phyloP scores from a whole-genome alignment of 805 yeast genomes.

The Yarrowia bubula region DNA sequence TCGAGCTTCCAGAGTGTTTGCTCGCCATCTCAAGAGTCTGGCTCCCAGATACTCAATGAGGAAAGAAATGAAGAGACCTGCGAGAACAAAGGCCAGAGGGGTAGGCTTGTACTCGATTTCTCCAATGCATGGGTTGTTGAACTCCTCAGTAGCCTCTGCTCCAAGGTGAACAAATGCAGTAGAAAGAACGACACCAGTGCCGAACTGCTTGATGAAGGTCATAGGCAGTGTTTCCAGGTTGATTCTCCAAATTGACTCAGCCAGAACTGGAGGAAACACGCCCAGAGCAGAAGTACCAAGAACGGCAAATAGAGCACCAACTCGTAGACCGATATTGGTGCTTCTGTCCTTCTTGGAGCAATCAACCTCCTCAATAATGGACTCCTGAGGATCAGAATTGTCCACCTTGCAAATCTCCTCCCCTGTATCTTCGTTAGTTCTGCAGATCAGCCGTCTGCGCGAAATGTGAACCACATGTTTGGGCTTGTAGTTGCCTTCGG shows the following conservation, averaged over 20 bases:
- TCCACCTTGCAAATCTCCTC: constrained; percentile 22
- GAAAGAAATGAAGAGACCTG: constrained; percentile 49
- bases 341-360: constrained; percentile 18
- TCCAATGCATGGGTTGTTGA: constrained; percentile 59
- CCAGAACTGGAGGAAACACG: constrained; percentile 18
- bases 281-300: constrained; percentile 23
- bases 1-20: constrained; percentile 27
- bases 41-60: constrained; percentile 53
- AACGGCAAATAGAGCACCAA: constrained; percentile 20
- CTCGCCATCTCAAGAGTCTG: constrained; percentile 18
- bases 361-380: constrained; percentile 7
- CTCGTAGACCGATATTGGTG: constrained; percentile 15
- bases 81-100: constrained; percentile 47
- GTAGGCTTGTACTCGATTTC: constrained; percentile 56
- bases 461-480: constrained; percentile 4
- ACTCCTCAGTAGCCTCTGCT: constrained; percentile 62
- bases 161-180: constrained; percentile 77
- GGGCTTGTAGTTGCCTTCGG: neutral
- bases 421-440: constrained; percentile 13
- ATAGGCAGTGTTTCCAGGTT: constrained; percentile 19
- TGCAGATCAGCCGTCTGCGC: constrained; percentile 1
- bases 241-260: constrained; percentile 22
- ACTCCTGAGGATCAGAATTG: constrained; percentile 13
- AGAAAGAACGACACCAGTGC: constrained; percentile 80
- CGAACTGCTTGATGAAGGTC: constrained; percentile 49